These are phyloP conservation scores for Pythium aquatile DNA, from an alignment of 352 stramenopile genomes.

Conservation along the genomic window DNA sequence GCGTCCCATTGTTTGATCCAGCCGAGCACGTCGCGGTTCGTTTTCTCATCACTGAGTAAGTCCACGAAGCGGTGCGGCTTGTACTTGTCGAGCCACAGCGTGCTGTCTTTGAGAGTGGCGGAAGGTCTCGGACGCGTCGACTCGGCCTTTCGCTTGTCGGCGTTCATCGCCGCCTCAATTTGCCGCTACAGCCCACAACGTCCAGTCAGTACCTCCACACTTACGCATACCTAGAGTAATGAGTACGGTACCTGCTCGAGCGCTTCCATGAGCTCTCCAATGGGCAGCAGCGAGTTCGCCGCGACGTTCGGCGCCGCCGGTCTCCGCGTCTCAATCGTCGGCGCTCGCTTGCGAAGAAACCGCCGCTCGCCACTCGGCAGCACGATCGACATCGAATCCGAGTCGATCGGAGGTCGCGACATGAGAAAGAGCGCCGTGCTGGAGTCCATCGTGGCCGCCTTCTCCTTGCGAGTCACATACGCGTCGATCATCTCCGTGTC, in stretches of 20 bases:
- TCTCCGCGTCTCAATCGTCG: constrained; percentile 17
- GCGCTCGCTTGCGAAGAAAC: constrained; percentile 65
- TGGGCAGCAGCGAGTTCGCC: constrained; percentile 46
- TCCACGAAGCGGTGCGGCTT: constrained; percentile 92
- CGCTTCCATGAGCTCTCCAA: constrained; percentile 51
- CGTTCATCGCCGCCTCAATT: constrained; percentile 55
- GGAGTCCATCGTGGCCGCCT: constrained; percentile 31
- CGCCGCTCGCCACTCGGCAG: constrained; percentile 48
- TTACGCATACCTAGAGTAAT: too few relatives aligned
- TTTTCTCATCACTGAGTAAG: constrained; percentile 95
- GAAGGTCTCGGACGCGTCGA: neutral
- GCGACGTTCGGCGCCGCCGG: constrained; percentile 14
- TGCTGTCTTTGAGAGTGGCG: constrained; percentile 21
- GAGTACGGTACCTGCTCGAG: constrained; percentile 41
- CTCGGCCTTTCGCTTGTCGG: constrained; percentile 27
- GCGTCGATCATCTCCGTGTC: constrained; percentile 36
- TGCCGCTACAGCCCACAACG: constrained; percentile 42
- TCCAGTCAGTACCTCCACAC: neutral
- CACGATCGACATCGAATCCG: constrained; percentile 59
- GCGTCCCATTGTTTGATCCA: constrained; percentile 96
- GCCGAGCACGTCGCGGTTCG: constrained; percentile 95
- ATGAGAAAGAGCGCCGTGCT: constrained; percentile 49
- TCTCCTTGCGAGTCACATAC: constrained; percentile 28
- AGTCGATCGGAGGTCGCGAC: constrained; percentile 57
- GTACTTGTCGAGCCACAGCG: constrained; percentile 98